Base-by-base conservation (phyloP, 1,284 basidiomycete species). In the Ganoderma lingzhi region DNA sequence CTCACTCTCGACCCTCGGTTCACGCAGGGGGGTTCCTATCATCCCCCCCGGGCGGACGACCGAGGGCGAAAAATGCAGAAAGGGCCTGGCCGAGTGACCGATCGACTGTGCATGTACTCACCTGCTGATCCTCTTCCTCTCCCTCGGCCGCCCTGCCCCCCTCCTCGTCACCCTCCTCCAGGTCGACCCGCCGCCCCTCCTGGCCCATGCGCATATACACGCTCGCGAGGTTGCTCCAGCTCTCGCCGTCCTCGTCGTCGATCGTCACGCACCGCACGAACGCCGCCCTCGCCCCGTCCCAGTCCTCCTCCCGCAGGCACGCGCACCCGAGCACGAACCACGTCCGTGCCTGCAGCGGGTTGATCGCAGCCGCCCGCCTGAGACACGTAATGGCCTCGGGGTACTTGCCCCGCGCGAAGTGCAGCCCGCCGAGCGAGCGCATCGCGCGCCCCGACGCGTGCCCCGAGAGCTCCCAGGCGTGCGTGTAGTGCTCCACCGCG, bases 301-400 rank as follows among this genome's bases (percentile, higher is more conserved):
- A 98, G 66, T 90, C 84, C 80, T 97, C 93, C 70, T 87, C 77
- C 23, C 93, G 87, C 82, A 98, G 91, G 73, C 86, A 91, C 10
- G 95, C 91, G 76, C 98, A 99, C 0, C 98, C 98, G 41, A 99
- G 87, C 56, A 98, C 89, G 82, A 99, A 99, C 98, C 98, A 99
- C 14, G 93, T 91, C 15, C 95, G 88, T n/a, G 88, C 85, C 70
- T 92, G 87, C 61, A 99, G 84, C 1, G 98, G 96, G 77, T 98
- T 97, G 79, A 99, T 98, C 28, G 85, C 85, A 0, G 97, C 90
- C 2, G 96, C 96, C 41, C 85, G 84, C 65, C 88, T 84, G 66
- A 98, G 82, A 78, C 90, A 95, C 8, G 80, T 78, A n/a, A 92
- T 86, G 0, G 95, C 90, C 65, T 89, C 83, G 8, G 78, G 76